Conservation (phyloP, 2,329 filamentous ascomycete genomes). For the Fusarium falciforme region DNA sequence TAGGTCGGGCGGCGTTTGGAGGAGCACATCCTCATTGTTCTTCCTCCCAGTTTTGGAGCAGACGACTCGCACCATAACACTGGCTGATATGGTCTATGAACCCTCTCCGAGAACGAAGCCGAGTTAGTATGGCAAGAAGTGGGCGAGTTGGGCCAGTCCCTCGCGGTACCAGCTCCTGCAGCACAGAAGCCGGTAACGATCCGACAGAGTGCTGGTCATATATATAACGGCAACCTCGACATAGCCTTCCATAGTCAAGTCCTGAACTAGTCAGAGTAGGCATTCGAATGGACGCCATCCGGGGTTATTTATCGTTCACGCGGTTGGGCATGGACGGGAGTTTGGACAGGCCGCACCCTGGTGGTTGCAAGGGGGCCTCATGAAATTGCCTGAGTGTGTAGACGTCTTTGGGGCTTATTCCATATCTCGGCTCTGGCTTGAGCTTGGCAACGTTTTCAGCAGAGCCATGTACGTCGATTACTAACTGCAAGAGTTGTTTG, state of each 20-base stretch:
- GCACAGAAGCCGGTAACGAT: no score
- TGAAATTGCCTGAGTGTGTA: neutral
- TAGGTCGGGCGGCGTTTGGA: no score
- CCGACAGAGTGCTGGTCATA: neutral
- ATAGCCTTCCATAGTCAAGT: neutral
- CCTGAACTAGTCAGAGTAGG: neutral
- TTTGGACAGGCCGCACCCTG: neutral
- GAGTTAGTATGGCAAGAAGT: no score
- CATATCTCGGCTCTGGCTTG: neutral
- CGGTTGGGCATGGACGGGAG: no score
- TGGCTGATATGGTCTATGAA: no score
- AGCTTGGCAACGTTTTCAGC: neutral
- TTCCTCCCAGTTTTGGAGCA: no score
- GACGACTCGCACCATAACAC: no score
- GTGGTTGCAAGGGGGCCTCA: neutral
- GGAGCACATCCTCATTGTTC: no score
- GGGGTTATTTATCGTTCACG: neutral
- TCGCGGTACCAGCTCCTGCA: no score
- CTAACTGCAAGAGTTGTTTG: neutral
- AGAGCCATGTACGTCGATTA: neutral
- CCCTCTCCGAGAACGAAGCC: no score
- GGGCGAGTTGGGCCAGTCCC: no score
- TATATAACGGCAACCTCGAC: neutral
- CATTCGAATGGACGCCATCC: neutral
- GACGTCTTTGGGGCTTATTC: no score